These are phyloP conservation scores for Metschnikowia similis DNA, from an alignment of 805 yeast species.

Conservation along the genomic window DNA sequence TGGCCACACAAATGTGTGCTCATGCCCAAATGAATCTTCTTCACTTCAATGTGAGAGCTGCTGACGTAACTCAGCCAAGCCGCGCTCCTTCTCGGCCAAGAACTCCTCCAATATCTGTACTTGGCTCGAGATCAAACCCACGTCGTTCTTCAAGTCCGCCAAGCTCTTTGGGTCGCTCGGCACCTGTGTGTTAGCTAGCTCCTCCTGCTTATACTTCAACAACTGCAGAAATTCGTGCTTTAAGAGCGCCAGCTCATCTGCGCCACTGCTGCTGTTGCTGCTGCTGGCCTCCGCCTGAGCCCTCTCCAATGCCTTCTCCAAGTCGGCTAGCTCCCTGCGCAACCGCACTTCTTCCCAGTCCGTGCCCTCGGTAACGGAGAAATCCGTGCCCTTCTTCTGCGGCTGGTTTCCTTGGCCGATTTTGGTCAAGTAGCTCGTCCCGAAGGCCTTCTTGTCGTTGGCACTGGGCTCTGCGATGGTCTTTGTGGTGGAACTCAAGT, in stretches of 20 bases:
- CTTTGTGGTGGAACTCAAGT: slow-evolving; percentile 32
- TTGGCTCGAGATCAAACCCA: slow-evolving; percentile 72
- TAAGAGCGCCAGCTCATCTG: slow-evolving; percentile 23
- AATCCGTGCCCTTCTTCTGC: slow-evolving; percentile 56
- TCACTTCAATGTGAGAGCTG: slow-evolving; percentile 6
- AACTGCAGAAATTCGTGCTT: slow-evolving; percentile 76
- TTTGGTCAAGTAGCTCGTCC: slow-evolving; percentile 51
- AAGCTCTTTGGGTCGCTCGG: slow-evolving; percentile 30
- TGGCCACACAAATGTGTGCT: too few relatives aligned
- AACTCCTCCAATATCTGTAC: slow-evolving; percentile 69
- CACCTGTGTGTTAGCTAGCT: slow-evolving; percentile 31
- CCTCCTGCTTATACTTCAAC: slow-evolving; percentile 68
- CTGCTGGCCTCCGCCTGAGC: slow-evolving; percentile 31
- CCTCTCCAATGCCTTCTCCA: slow-evolving; percentile 61
- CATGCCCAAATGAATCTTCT: too few relatives aligned
- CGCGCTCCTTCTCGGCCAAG: slow-evolving; percentile 54
- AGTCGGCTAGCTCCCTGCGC: slow-evolving; percentile 69
- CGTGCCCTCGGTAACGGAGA: slow-evolving; percentile 66
- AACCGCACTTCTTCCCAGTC: slow-evolving; percentile 92
- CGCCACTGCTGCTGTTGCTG: neutral
- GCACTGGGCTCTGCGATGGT: slow-evolving; percentile 15
- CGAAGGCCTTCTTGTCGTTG: slow-evolving; percentile 39
- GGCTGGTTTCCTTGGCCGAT: slow-evolving; percentile 47
- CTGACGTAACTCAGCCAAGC: slow-evolving; percentile 35
- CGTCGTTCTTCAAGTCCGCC: slow-evolving; percentile 54